Percentiles rank a stretch among this genome's conserved stretches.
Conservation (phyloP, 441 rosid species). For the Gossypium schwendimanii region DNA sequence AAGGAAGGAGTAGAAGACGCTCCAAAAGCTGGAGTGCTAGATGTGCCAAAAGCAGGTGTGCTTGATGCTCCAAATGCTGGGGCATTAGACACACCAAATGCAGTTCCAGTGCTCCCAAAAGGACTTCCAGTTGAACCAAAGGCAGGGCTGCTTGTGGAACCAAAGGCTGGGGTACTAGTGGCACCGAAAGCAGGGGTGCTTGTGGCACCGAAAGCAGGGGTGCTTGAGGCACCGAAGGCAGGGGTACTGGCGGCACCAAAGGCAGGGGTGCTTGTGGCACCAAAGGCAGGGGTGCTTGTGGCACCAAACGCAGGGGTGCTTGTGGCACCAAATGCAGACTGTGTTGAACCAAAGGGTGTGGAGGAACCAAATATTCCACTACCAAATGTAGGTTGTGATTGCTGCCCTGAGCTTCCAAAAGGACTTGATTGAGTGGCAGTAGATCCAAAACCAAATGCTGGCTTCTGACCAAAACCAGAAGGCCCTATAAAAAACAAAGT, state of each 20-base stretch:
- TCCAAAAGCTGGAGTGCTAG: constrained; percentile 42
- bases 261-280: constrained; percentile 43
- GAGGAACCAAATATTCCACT: constrained; percentile 62
- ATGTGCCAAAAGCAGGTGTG: constrained; percentile 33
- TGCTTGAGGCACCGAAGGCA: constrained; percentile 52
- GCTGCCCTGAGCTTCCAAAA: constrained; percentile 73
- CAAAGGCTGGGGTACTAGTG: too few relatives aligned
- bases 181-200: constrained; percentile 40
- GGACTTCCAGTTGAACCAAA: too few relatives aligned
- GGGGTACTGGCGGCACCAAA: constrained; percentile 47
- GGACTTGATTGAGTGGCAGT: constrained; percentile 57
- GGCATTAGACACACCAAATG: constrained; percentile 31
- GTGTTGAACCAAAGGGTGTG: constrained; percentile 54
- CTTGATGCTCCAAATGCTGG: constrained; percentile 49
- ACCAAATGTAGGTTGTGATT: constrained; percentile 82
- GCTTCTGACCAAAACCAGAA: constrained; percentile 62
- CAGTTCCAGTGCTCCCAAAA: background rate
- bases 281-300: constrained; percentile 45
- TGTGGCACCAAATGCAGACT: constrained; percentile 52
- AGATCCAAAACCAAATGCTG: constrained; percentile 72
- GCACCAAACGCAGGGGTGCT: constrained; percentile 46
- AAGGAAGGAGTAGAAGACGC: constrained; percentile 37
- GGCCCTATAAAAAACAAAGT: constrained; percentile 31
- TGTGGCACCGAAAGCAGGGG: constrained; percentile 25
- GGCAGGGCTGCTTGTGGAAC: too few relatives aligned